Base-by-base conservation (phyloP, 2,329 filamentous ascomycete genomes). In the Rhinocladiella similis region DNA sequence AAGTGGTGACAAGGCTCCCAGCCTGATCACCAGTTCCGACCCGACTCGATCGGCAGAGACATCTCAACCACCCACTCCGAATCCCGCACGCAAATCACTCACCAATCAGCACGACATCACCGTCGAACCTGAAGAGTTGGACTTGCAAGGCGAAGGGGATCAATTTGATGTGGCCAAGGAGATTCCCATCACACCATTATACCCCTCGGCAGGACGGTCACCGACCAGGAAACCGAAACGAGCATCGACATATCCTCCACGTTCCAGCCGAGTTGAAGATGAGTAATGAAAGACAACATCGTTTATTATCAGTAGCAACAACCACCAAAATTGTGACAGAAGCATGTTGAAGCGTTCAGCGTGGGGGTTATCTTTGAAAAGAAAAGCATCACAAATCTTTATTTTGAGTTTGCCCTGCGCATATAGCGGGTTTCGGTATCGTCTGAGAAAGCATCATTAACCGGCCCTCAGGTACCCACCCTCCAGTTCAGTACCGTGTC, bases 21-120 rank as follows among this genome's bases (percentile, higher is more conserved):
- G 47, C 33, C 53, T 60, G 10, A 47, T 49, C n/a, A 50, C 53
- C 10, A 36, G 35, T 19, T 53, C 53, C 7, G 53, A 54, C 16
- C 33, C 50, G 10, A 60, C 45, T 25, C 57, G 48, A 14, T 52
- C 50, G 22, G 43, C 53, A 25, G 47, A 33, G n/a, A 27, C 47
- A 5, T 60, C 53, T 18, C 46, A 47, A 18, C 53, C 53, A 6
- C 27, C 18, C 10, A 56, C 57, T 16, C 50, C 50, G 7, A 54
- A 56, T 19, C 46, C 50, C 13, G 36, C 16, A 3, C 29, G 20
- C 16, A 47, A 22, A 12, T 38, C 43, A 16, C 10, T 35, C 12
- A 10, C 19, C 1, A 38, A 20, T 20, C 38, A 41, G 2, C 42
- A 22, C 9, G 19, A 29, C n/a, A 20, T 49, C 20, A 38, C 25